Conservation (phyloP, 2,329 filamentous ascomycete species). For the Xylariomycetidae sp. region DNA sequence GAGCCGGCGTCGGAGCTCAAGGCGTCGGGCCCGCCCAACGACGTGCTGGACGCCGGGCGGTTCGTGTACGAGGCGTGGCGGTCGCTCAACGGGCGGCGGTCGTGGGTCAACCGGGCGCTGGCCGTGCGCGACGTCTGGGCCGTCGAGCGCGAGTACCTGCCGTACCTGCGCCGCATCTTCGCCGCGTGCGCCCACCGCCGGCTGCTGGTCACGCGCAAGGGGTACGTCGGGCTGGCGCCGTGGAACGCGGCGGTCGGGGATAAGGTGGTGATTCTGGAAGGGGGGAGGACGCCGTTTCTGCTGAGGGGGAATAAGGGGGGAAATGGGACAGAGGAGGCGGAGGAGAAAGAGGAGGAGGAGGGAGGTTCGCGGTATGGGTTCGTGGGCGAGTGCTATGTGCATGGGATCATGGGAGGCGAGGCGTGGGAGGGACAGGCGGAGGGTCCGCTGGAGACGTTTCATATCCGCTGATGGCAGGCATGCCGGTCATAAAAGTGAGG, state of each 20-base stretch:
- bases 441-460: no score
- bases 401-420: no score
- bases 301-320: no score
- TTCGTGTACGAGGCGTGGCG: conserved; percentile 4
- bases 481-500: no score
- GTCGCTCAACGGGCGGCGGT: conserved; percentile 4
- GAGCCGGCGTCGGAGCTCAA: conserved; percentile 2
- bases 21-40: neutral
- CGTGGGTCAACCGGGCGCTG: conserved; percentile 5
- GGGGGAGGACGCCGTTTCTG: conserved; percentile 11
- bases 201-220: conserved; percentile 10
- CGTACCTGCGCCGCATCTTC: conserved; percentile 6
- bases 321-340: no score
- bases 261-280: conserved; percentile 8
- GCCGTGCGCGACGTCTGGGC: conserved; percentile 4
- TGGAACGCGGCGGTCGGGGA: conserved; percentile 12
- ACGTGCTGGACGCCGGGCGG: neutral
- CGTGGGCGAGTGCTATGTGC: no score
- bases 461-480: no score
- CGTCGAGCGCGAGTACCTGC: conserved; percentile 5
- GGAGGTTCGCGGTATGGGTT: no score
- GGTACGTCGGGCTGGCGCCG: conserved; percentile 13
- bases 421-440: no score
- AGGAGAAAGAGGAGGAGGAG: no score
- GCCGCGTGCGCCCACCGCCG: conserved; percentile 7